phyloP scores from a whole-genome alignment of 75 land plant genomes.

The Picea glauca region DNA sequence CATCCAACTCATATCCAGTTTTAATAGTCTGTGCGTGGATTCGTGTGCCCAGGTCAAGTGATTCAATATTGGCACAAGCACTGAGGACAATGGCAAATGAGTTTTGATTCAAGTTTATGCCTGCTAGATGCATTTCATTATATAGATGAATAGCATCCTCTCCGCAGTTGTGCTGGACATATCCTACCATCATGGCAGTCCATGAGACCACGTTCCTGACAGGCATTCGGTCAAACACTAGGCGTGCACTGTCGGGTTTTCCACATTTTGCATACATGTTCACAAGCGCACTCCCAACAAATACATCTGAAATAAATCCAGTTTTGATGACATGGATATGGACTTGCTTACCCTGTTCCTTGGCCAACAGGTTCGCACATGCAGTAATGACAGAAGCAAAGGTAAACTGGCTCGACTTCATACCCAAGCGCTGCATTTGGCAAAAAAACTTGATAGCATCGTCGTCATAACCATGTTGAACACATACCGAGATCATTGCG shows the following conservation, averaged over 20 bases:
- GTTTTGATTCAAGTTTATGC: constrained; percentile 39
- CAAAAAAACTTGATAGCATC: constrained; percentile 34
- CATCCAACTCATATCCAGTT: constrained; percentile 25
- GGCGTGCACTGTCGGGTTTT: background rate
- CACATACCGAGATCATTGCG: constrained; percentile 51
- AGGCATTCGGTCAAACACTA: background rate
- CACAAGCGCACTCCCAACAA: background rate
- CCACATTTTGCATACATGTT: background rate
- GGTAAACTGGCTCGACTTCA: constrained; percentile 44
- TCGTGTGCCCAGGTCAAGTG: constrained; percentile 36
- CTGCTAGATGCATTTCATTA: constrained; percentile 30
- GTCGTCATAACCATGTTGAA: constrained; percentile 29
- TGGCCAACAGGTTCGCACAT: constrained; percentile 33
- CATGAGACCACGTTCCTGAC: background rate
- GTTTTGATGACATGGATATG: constrained; percentile 32
- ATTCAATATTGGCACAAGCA: constrained; percentile 48
- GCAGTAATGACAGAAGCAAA: constrained; percentile 54
- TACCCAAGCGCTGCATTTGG: constrained; percentile 14
- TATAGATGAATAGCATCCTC: constrained; percentile 43
- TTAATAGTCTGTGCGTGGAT: constrained; percentile 50
- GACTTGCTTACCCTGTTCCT: constrained; percentile 40
- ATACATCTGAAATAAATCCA: background rate
- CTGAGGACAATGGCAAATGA: constrained; percentile 51
- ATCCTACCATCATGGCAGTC: constrained; percentile 1
- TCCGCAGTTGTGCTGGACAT: constrained; percentile 9